phyloP scores from a whole-genome alignment of 2,329 filamentous ascomycete species.

The Fonsecaea pedrosoi region DNA sequence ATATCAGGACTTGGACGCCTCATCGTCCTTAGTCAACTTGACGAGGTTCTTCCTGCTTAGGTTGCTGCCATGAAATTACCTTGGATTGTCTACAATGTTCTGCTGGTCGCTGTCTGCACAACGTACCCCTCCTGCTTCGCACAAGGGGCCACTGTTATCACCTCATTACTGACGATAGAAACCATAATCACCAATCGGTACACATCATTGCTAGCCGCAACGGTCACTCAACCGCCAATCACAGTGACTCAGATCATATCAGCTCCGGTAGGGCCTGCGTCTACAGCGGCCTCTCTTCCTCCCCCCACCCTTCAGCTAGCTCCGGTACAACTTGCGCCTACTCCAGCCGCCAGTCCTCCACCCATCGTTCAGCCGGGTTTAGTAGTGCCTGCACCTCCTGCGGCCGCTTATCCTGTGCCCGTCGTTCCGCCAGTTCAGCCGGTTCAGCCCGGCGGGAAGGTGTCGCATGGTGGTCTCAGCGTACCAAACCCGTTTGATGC shows the following conservation, averaged over 20 bases:
- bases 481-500: neutral
- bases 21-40: neutral
- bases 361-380: neutral
- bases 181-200: neutral
- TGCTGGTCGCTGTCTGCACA: neutral
- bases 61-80: neutral
- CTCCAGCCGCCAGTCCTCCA: neutral
- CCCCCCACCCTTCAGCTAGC: neutral
- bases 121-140: neutral
- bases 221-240: neutral
- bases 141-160: neutral
- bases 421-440: neutral
- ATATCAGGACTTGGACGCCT: neutral
- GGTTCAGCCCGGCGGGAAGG: neutral
- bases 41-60: neutral
- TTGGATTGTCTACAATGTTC: neutral
- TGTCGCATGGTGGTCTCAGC: neutral
- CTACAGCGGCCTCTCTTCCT: neutral
- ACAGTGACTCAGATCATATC: neutral
- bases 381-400: neutral
- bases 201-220: neutral
- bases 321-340: neutral
- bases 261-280: neutral
- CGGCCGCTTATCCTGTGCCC: neutral
- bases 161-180: constrained; percentile 1